Evolutionary conservation across 208 protist genomes (phyloP).

Genomic region (Herpetomonas muscarum): DNA sequence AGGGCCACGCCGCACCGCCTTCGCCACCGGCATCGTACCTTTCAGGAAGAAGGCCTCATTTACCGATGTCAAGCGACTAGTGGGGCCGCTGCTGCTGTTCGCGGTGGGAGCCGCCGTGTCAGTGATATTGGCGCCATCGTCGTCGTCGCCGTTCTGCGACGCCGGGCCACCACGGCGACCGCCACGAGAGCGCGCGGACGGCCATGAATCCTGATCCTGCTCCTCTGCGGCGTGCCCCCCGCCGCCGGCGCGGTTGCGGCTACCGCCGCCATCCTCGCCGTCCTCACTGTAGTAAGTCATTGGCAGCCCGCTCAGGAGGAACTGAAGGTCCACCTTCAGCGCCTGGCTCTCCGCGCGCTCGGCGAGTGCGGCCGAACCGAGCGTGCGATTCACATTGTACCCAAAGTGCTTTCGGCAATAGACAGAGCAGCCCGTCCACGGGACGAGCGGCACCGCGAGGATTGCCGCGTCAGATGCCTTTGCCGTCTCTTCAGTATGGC

Average conservation of each 20-base stretch:
- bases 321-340: constrained; percentile 36
- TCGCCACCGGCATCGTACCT: constrained; percentile 1
- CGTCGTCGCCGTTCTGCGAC: neutral
- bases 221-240: neutral
- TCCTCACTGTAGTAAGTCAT: too few relatives aligned
- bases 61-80: neutral
- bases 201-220: neutral
- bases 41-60: neutral
- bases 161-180: neutral
- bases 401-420: constrained; percentile 69
- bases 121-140: neutral
- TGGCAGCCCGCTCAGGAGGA: constrained; percentile 15
- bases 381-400: constrained; percentile 20
- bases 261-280: neutral
- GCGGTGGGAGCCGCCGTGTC: neutral
- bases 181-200: neutral
- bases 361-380: constrained; percentile 23
- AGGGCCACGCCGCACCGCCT: constrained; percentile 21
- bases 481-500: neutral
- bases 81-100: constrained; percentile 6
- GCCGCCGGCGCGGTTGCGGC: neutral
- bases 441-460: neutral
- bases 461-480: neutral
- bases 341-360: constrained; percentile 42
- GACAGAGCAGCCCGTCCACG: constrained; percentile 49